Evolutionary conservation across 1,139 yeast species (phyloP).

Genomic region (Taphrina pruni): DNA sequence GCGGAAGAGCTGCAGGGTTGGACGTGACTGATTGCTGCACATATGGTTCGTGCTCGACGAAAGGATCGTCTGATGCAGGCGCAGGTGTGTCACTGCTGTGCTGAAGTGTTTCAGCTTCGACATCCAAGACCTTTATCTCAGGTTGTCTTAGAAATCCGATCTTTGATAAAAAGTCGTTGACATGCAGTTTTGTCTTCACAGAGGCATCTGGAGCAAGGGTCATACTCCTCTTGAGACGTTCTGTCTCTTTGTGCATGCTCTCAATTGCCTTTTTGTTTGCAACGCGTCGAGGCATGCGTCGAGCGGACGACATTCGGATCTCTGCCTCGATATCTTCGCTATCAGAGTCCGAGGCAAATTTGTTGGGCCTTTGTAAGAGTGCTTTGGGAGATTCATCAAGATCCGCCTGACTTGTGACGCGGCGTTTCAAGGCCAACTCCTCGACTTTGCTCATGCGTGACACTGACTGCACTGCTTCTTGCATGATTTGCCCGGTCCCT

Average conservation of each 20-base stretch:
- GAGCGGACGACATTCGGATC: constrained; percentile 38
- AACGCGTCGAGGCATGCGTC: constrained; percentile 35
- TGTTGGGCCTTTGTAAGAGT: neutral
- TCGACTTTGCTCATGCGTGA: neutral
- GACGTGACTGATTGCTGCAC: neutral
- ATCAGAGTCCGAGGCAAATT: constrained; percentile 20
- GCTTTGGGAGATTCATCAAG: neutral
- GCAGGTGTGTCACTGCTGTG: neutral
- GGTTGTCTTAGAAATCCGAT: constrained; percentile 29
- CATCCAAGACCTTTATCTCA: neutral
- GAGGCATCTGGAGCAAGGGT: constrained; percentile 49
- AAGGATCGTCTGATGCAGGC: constrained; percentile 5
- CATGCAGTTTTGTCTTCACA: constrained; percentile 47
- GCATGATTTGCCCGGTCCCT: neutral
- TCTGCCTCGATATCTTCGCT: constrained; percentile 38
- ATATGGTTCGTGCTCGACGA: neutral
- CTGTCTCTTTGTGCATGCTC: constrained; percentile 50
- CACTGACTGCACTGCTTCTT: neutral
- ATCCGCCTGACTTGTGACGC: neutral
- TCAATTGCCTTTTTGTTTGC: constrained; percentile 50
- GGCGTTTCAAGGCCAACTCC: constrained; percentile 17
- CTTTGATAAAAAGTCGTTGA: constrained; percentile 47
- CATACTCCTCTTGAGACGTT: constrained; percentile 49
- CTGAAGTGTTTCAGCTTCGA: neutral
- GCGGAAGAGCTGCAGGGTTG: neutral